Evolutionary conservation across 768 basidiomycete species (phyloP).

Genomic region (Hebeloma cylindrosporum): DNA sequence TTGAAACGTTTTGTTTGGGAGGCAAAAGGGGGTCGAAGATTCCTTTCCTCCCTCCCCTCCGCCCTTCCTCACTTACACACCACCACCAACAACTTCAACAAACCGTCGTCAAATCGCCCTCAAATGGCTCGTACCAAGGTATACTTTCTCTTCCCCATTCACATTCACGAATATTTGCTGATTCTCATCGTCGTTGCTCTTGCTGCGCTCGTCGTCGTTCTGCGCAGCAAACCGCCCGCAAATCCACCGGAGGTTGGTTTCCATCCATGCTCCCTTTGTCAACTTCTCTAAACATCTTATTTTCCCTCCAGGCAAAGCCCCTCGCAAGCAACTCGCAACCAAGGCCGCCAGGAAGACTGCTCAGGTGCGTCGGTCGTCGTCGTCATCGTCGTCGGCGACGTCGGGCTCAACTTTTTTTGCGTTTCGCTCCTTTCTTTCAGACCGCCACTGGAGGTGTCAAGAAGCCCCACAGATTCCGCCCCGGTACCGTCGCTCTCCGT

Average conservation of each 20-base stretch:
- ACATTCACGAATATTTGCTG: slow-evolving; percentile 14
- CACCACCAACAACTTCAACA: slow-evolving; percentile 21
- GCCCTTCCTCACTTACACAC: slow-evolving; percentile 35
- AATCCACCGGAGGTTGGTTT: slow-evolving; percentile 91
- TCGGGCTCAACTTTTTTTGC: slow-evolving; percentile 14
- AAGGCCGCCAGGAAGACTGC: slow-evolving; percentile 94
- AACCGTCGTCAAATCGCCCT: slow-evolving; percentile 25
- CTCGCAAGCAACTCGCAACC: slow-evolving; percentile 93
- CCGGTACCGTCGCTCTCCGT: slow-evolving; percentile 98
- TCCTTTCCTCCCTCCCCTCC: slow-evolving; percentile 37
- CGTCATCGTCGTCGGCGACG: slow-evolving; percentile 24
- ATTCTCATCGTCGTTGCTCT: slow-evolving; percentile 32
- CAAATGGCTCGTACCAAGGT: slow-evolving; percentile 92
- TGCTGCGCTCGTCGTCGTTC: slow-evolving; percentile 30
- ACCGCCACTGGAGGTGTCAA: slow-evolving; percentile 95
- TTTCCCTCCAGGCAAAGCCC: slow-evolving; percentile 68
- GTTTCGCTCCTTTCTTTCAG: slow-evolving; percentile 28
- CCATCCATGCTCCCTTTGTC: slow-evolving; percentile 14
- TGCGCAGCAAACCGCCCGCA: slow-evolving; percentile 93
- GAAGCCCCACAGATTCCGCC: slow-evolving; percentile 98
- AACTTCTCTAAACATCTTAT: slow-evolving; percentile 19
- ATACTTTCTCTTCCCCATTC: slow-evolving; percentile 21
- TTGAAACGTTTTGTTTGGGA: slow-evolving; percentile 37
- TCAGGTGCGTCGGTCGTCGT: slow-evolving; percentile 48
- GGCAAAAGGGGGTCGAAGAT: slow-evolving; percentile 35